phyloP scores from a whole-genome alignment of 1,139 yeast genomes.

The Geotrichum aggregatum region DNA sequence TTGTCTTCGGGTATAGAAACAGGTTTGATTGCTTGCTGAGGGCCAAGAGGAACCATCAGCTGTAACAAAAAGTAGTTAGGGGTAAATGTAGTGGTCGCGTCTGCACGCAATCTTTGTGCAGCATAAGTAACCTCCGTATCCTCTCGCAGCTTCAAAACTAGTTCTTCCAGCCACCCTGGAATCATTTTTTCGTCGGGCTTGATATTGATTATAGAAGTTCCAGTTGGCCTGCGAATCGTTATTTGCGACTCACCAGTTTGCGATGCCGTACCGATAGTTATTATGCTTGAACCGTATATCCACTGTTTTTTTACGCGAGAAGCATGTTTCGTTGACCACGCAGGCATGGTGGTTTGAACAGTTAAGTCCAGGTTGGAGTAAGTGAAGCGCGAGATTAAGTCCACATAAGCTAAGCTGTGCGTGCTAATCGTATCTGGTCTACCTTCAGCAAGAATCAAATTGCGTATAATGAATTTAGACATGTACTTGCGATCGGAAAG shows the following conservation, averaged over 20 bases:
- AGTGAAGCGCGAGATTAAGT: slow-evolving; percentile 63
- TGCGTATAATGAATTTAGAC: slow-evolving; percentile 60
- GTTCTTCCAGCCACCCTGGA: slow-evolving; percentile 35
- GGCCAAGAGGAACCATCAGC: slow-evolving; percentile 38
- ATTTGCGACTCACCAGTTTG: slow-evolving; percentile 54
- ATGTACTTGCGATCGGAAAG: slow-evolving; percentile 55
- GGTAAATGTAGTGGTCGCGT: slow-evolving; percentile 24
- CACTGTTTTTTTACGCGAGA: slow-evolving; percentile 44
- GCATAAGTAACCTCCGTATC: background rate
- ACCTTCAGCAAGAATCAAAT: slow-evolving; percentile 48
- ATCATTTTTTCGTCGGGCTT: slow-evolving; percentile 45
- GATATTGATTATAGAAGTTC: slow-evolving; percentile 50
- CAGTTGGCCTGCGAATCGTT: slow-evolving; percentile 63
- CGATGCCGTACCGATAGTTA: slow-evolving; percentile 54
- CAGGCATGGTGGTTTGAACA: slow-evolving; percentile 33
- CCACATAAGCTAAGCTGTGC: slow-evolving; percentile 61
- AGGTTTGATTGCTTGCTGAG: slow-evolving; percentile 35
- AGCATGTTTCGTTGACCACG: slow-evolving; percentile 22
- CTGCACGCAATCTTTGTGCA: slow-evolving; percentile 6
- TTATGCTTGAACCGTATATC: slow-evolving; percentile 58
- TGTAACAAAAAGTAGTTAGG: slow-evolving; percentile 47
- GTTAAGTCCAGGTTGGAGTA: slow-evolving; percentile 60
- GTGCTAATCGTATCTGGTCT: slow-evolving; percentile 37
- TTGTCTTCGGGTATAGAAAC: slow-evolving; percentile 47
- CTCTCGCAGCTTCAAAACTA: slow-evolving; percentile 14